A percentile compares a stretch with the other conserved stretches of the same genome.
These are phyloP conservation scores for Monosporascus sp. DNA, from an alignment of 2,329 filamentous ascomycete genomes.

Conservation along the genomic window DNA sequence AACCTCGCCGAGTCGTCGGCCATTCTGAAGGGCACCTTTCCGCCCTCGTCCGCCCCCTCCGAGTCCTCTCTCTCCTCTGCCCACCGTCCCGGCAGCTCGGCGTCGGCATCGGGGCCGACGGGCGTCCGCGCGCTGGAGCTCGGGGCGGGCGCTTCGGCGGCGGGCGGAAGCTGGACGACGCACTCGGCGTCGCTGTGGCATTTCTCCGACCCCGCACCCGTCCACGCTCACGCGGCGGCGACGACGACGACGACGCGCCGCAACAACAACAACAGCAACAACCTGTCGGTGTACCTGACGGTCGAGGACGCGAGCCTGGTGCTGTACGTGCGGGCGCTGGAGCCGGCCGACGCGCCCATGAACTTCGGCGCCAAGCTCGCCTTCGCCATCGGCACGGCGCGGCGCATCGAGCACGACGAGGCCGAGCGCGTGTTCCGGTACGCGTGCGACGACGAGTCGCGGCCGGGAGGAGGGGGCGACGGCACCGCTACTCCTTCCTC, in stretches of 20 bases:
- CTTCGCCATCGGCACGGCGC: slow-evolving; percentile 60
- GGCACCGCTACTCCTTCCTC: background rate
- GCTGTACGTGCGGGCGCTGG: slow-evolving; percentile 64
- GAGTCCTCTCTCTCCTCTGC: slow-evolving; percentile 24
- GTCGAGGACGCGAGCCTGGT: slow-evolving; percentile 67
- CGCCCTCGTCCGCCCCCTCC: slow-evolving; percentile 41
- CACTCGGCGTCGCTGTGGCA: slow-evolving; percentile 24
- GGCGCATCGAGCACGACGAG: slow-evolving; percentile 71
- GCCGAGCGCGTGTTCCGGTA: slow-evolving; percentile 71
- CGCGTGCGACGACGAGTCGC: slow-evolving; percentile 17
- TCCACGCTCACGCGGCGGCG: background rate
- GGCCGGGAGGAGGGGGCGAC: slow-evolving; percentile 10
- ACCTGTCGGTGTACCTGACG: slow-evolving; percentile 69
- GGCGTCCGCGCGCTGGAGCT: background rate
- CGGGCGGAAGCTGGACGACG: slow-evolving; percentile 21
- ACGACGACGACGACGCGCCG: background rate
- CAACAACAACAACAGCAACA: slow-evolving; percentile 38
- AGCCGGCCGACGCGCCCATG: slow-evolving; percentile 58
- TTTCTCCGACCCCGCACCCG: slow-evolving; percentile 30
- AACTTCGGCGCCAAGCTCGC: slow-evolving; percentile 63
- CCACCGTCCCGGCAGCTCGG: slow-evolving; percentile 6
- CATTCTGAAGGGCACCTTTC: slow-evolving; percentile 50
- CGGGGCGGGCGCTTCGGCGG: slow-evolving; percentile 3
- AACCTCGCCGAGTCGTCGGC: slow-evolving; percentile 46
- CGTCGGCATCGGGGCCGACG: background rate